Conservation (phyloP, 2,329 filamentous ascomycete species). For the Fusarium globosum region DNA sequence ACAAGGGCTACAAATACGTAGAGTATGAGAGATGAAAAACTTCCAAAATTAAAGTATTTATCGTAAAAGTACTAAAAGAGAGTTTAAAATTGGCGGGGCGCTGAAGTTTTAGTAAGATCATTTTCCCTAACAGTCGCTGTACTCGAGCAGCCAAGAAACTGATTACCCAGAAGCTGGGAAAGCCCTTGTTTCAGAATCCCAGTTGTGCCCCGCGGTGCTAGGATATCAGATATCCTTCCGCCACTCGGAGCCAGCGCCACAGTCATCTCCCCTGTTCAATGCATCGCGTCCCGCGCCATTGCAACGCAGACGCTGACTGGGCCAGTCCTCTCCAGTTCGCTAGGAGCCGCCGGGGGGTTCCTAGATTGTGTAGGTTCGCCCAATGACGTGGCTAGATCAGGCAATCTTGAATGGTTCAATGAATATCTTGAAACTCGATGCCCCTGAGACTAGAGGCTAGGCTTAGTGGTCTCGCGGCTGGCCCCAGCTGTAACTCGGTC, state of each 20-base stretch:
- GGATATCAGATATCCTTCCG: conserved; percentile 29
- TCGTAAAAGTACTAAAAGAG: background rate
- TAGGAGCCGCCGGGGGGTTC: conserved; percentile 2
- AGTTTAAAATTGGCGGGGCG: background rate
- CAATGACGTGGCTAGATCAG: conserved; percentile 20
- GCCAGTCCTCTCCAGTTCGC: background rate
- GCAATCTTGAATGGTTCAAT: conserved; percentile 29
- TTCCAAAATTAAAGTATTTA: background rate
- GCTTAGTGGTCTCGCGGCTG: conserved; percentile 6
- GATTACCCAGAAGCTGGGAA: conserved; percentile 23
- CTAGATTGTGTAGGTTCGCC: conserved; percentile 7
- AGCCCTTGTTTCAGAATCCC: conserved; percentile 34
- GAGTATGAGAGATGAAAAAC: background rate
- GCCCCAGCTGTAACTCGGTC: conserved; percentile 17
- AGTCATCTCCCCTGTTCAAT: background rate
- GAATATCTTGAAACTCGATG: conserved; percentile 33
- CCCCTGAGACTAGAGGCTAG: conserved; percentile 27
- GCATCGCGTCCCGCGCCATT: background rate
- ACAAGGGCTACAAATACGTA: background rate
- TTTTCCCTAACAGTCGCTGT: background rate
- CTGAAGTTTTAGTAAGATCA: background rate
- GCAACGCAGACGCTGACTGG: conserved; percentile 26
- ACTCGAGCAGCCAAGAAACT: background rate
- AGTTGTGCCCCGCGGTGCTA: conserved; percentile 19
- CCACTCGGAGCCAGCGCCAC: conserved; percentile 33